Percentiles rank a stretch among this genome's conserved stretches.
phyloP scores from a whole-genome alignment of 2,329 filamentous ascomycete genomes.

The Talaromyces marneffei region DNA sequence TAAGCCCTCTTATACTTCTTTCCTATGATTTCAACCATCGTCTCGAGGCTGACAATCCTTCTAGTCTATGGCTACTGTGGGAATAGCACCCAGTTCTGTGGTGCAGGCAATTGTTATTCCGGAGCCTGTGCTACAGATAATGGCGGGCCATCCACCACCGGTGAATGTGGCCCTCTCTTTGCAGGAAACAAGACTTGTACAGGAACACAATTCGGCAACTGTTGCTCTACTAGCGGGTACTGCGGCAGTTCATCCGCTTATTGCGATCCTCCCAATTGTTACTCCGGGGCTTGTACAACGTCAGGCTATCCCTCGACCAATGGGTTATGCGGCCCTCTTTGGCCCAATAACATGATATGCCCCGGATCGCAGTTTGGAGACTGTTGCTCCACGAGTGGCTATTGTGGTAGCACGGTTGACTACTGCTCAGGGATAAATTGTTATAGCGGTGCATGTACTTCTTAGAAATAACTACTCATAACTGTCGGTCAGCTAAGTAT shows the following conservation, averaged over 20 bases:
- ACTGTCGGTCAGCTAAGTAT: background rate
- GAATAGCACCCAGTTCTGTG: too few species aligned
- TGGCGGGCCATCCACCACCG: too few species aligned
- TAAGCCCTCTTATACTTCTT: too few species aligned
- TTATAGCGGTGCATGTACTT: background rate
- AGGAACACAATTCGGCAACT: conserved; percentile 24
- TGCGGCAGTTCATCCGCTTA: conserved; percentile 23
- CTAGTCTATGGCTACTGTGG: too few species aligned
- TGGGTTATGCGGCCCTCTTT: background rate
- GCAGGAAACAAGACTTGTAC: conserved; percentile 25
- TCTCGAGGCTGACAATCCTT: too few species aligned
- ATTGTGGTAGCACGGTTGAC: background rate
- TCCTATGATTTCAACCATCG: too few species aligned
- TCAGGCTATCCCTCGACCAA: background rate
- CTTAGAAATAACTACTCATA: background rate
- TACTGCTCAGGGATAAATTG: background rate
- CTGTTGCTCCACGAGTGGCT: background rate
- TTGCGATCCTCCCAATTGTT: conserved; percentile 21
- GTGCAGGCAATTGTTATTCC: too few species aligned
- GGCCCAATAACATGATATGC: background rate
- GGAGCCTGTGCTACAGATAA: too few species aligned
- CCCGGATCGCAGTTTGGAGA: background rate
- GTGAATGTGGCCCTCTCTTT: conserved; percentile 23
- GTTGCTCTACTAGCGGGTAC: conserved; percentile 22
- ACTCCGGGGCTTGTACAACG: conserved; percentile 18